Conservation (phyloP, 2,329 filamentous ascomycete species). For the Penicillium sp. region DNA sequence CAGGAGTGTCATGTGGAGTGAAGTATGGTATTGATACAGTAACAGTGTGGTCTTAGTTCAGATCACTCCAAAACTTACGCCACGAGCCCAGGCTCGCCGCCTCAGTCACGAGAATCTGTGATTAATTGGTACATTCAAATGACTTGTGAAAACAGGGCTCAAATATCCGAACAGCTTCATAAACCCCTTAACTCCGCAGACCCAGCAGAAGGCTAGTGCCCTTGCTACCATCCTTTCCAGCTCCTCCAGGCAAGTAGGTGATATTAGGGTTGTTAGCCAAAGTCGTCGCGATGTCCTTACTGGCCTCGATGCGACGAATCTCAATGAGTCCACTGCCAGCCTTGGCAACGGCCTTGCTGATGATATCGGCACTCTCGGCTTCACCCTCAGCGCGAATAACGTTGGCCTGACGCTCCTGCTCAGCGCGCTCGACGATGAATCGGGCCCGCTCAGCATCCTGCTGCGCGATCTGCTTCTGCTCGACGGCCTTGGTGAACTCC, state of each 20-base stretch:
- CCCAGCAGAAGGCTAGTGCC: constrained; percentile 65
- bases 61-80: constrained; percentile 27
- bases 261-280: constrained; percentile 90
- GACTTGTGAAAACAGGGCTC: constrained; percentile 12
- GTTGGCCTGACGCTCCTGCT: constrained; percentile 98
- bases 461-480: constrained; percentile 99
- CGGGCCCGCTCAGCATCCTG: constrained; percentile 95
- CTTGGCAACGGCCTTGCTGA: constrained; percentile 89
- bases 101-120: constrained; percentile 24
- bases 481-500: constrained; percentile 97
- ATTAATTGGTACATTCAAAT: constrained; percentile 28
- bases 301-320: constrained; percentile 96
- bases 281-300: constrained; percentile 89
- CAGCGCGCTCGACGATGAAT: constrained; percentile 97
- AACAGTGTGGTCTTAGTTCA: constrained; percentile 20
- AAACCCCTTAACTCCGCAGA: constrained; percentile 50
- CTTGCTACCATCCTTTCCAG: constrained; percentile 56
- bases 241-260: constrained; percentile 80
- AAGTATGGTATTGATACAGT: constrained; percentile 30
- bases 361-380: constrained; percentile 92
- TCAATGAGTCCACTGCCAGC: constrained; percentile 87
- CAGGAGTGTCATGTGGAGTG: constrained; percentile 17
- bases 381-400: constrained; percentile 98
- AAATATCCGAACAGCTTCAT: constrained; percentile 13
- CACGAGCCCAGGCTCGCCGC: constrained; percentile 30